Conservation (phyloP, 805 yeast species). For the Wickerhamiella galacta region DNA sequence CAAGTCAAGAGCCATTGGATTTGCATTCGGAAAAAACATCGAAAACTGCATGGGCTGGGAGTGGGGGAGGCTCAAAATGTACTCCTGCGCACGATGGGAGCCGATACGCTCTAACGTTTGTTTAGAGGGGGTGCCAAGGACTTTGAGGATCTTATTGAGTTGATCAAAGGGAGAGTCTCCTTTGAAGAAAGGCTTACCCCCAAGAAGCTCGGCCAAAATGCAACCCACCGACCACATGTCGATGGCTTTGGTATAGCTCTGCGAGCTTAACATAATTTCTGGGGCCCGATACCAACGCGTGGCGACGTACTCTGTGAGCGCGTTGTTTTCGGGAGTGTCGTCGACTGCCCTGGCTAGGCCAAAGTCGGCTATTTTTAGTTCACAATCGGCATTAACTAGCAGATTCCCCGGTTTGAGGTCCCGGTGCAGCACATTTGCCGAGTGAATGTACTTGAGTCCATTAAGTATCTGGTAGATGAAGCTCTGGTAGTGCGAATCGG, state of each 20-base stretch:
- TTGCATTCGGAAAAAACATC: slow-evolving; percentile 33
- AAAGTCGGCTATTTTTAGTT: slow-evolving; percentile 84
- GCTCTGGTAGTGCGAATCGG: slow-evolving; percentile 89
- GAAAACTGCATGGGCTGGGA: slow-evolving; percentile 43
- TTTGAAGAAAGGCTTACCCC: slow-evolving; percentile 79
- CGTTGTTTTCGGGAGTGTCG: slow-evolving; percentile 25
- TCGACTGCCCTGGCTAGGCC: slow-evolving; percentile 65
- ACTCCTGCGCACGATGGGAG: slow-evolving; percentile 74
- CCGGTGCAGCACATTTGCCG: slow-evolving; percentile 86
- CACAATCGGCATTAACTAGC: slow-evolving; percentile 80
- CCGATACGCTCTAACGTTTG: slow-evolving; percentile 51
- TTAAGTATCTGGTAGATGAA: slow-evolving; percentile 81
- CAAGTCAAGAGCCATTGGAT: slow-evolving; percentile 53
- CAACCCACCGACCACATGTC: slow-evolving; percentile 97
- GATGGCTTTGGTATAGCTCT: slow-evolving; percentile 84
- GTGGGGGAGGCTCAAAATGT: slow-evolving; percentile 63
- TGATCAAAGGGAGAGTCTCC: slow-evolving; percentile 92
- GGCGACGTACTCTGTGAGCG: slow-evolving; percentile 94
- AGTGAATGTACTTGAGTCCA: slow-evolving; percentile 79
- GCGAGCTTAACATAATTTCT: slow-evolving; percentile 88
- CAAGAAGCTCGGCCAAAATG: slow-evolving; percentile 76
- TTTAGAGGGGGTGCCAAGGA: slow-evolving; percentile 73
- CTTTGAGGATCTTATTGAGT: slow-evolving; percentile 64
- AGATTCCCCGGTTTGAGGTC: slow-evolving; percentile 84
- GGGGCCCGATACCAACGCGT: slow-evolving; percentile 98